Percentiles rank a stretch among this genome's conserved stretches.
Conservation (phyloP, 345 rosid genomes). For the Salix koriyanagi region DNA sequence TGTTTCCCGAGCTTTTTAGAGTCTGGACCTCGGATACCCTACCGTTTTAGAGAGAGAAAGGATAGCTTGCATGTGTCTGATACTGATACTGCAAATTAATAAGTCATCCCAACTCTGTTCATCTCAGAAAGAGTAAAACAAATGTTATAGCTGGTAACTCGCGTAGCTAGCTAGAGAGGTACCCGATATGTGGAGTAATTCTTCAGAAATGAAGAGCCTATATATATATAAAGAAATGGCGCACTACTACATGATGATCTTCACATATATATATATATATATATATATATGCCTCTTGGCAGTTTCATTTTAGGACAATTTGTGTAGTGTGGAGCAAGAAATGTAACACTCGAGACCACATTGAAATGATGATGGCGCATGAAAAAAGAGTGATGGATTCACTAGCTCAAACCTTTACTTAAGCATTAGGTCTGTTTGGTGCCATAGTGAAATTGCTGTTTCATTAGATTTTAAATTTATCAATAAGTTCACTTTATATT, state of each 20-base stretch:
- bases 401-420: not conserved
- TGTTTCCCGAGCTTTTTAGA: constrained; percentile 30
- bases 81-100: not conserved
- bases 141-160: not conserved
- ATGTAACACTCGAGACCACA: not conserved
- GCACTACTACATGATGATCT: too few relatives aligned
- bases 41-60: not conserved
- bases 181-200: not conserved
- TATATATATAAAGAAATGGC: too few relatives aligned
- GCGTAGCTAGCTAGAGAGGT: not conserved
- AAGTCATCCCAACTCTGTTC: not conserved
- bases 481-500: too few relatives aligned
- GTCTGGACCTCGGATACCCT: constrained; percentile 46
- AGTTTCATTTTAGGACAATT: not conserved
- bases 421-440: too few relatives aligned
- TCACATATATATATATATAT: not conserved
- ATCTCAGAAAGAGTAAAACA: not conserved
- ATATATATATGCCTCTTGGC: not conserved
- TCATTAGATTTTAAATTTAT: too few relatives aligned
- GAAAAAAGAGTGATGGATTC: constrained; percentile 1
- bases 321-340: not conserved
- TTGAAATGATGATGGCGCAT: constrained; percentile 12
- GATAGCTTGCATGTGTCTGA: not conserved
- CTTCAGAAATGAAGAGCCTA: too few relatives aligned
- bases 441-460: too few relatives aligned